Evolutionary conservation across 345 rosid genomes (phyloP).

Genomic region (Gossypium mustelinum): DNA sequence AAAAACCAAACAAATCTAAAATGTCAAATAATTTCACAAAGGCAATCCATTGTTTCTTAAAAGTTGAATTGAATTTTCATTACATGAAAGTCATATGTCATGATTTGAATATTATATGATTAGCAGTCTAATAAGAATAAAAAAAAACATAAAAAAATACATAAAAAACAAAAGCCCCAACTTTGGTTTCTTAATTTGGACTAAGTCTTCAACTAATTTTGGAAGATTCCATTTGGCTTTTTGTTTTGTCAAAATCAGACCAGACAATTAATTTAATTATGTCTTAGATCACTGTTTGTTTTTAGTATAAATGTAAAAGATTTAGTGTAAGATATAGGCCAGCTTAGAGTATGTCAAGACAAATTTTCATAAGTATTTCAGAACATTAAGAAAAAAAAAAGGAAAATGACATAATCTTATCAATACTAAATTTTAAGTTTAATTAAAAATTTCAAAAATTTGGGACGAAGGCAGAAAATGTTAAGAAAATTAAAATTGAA

Average conservation of each 20-base stretch:
- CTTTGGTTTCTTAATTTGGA: not conserved
- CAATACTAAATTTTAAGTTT: no score
- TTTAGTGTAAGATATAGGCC: not conserved
- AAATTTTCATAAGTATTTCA: not conserved
- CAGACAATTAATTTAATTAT: not conserved
- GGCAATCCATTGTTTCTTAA: not conserved
- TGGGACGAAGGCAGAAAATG: no score
- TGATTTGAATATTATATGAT: no score
- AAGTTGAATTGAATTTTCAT: no score
- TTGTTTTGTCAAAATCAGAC: not conserved
- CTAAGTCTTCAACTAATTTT: not conserved
- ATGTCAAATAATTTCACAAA: not conserved
- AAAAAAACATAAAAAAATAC: no score
- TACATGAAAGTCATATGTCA: no score
- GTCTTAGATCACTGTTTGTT: not conserved
- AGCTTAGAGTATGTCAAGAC: not conserved
- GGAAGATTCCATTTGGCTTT: constrained; percentile 16
- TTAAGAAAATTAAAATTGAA: no score
- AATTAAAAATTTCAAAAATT: no score
- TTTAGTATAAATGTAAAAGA: not conserved
- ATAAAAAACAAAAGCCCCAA: not conserved
- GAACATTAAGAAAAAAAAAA: not conserved
- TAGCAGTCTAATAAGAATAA: no score
- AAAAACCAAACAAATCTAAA: not conserved
- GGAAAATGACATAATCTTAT: no score